Evolutionary conservation across 768 basidiomycete species (phyloP), one percentile per base, ranked within the genome.

Genomic region (Gymnopilus dilepis): DNA sequence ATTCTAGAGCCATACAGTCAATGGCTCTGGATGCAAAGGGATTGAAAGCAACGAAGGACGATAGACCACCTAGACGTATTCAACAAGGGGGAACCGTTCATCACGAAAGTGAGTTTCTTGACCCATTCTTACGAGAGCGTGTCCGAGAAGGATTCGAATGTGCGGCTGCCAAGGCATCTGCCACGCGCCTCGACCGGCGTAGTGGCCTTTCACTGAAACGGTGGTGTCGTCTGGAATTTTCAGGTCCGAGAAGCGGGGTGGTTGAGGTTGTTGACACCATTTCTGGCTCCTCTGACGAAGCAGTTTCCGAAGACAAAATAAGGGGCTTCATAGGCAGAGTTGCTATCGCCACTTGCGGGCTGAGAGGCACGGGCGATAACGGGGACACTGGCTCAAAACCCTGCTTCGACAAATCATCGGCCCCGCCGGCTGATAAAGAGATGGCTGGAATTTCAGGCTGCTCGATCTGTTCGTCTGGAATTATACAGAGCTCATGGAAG

Each of bases 131-230:
- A 45, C 70, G 61, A 40, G 69, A 40, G 21, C 71, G 69, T 31
- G 61, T 63, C 3, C 63, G 64, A 13, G 61, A 45, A 54, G 78
- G 79, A 43, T 78, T 79, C 51, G 78, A 77, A 38, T 81, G 81
- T 31, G 82, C 74, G 42, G 83, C 80, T 19, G 82, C 82, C 43
- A 79, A 76, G 17, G 85, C 84, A 60, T 84, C 80, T 30, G 88
- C 88, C 21, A 90, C 89, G 47, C 90, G 79, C 75, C 86, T 89
- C 62, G 90, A 92, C 61, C 89, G 80, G 28, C 87, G 77, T 56
- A 87, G 67, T 0, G 83, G 80, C 43, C 75, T 77, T 40, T 62
- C 61, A 19, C 52, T 38, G 34, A 22, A 15, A 12, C 38, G 34
- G 37, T 37, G 33, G 15, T 11, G 11, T 40, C 22, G 22, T 26